These are phyloP conservation scores for Aureobasidium subglaciale DNA, from an alignment of 2,329 filamentous ascomycete species.

Conservation along the genomic window DNA sequence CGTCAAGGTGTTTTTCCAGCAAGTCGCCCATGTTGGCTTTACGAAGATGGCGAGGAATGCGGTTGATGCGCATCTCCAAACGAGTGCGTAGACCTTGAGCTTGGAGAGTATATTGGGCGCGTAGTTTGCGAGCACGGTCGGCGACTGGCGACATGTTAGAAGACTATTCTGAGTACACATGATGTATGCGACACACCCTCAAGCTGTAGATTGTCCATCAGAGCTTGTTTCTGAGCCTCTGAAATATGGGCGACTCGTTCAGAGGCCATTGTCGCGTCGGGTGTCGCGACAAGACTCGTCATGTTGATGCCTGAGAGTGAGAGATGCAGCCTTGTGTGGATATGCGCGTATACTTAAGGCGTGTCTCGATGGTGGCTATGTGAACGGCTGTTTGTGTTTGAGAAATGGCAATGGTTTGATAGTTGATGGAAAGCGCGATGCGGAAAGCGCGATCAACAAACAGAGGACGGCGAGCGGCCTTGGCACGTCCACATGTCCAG, in stretches of 20 bases:
- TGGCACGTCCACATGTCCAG: no score
- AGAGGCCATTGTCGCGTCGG: conserved; percentile 17
- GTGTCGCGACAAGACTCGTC: conserved; percentile 16
- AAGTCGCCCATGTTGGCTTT: conserved; percentile 78
- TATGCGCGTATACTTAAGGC: conserved; percentile 5
- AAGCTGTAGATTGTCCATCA: conserved; percentile 83
- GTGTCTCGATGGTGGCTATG: neutral
- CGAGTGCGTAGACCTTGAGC: conserved; percentile 77
- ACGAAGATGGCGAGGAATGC: conserved; percentile 74
- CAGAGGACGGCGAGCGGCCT: neutral
- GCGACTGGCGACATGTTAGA: conserved; percentile 54
- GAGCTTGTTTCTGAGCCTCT: conserved; percentile 66
- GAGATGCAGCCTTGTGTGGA: neutral
- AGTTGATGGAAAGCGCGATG: neutral
- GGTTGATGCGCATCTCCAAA: conserved; percentile 87
- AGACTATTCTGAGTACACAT: conserved; percentile 26
- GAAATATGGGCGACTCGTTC: conserved; percentile 26
- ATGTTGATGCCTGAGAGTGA: neutral
- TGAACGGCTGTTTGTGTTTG: neutral
- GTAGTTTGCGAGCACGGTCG: conserved; percentile 76
- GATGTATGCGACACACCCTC: conserved; percentile 55
- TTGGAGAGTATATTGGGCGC: conserved; percentile 83
- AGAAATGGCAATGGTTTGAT: neutral
- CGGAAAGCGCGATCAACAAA: no score
- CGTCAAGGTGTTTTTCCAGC: conserved; percentile 45